phyloP scores from a whole-genome alignment of 148 eudicot species.

The Cornus kousa region DNA sequence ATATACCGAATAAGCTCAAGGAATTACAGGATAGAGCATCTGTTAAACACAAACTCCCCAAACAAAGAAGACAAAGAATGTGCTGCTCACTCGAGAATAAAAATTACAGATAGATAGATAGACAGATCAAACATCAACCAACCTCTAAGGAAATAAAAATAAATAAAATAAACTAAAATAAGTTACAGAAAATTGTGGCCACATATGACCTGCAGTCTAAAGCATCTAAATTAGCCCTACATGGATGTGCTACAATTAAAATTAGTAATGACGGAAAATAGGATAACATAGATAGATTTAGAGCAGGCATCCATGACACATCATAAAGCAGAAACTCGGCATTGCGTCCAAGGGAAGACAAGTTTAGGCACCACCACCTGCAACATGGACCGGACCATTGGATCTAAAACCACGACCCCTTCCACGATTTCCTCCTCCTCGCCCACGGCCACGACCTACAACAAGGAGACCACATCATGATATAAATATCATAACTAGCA shows the following conservation, averaged over 20 bases:
- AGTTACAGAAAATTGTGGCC: too few species aligned
- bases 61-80: too few species aligned
- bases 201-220: too few species aligned
- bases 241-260: constrained; percentile 15
- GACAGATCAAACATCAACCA: too few species aligned
- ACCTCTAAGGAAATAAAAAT: too few species aligned
- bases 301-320: constrained; percentile 10
- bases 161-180: too few species aligned
- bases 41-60: too few species aligned
- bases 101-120: too few species aligned
- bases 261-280: constrained; percentile 25
- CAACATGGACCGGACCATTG: constrained; percentile 54
- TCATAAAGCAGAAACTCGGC: constrained; percentile 24
- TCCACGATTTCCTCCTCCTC: constrained; percentile 79
- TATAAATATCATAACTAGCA: background rate
- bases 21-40: too few species aligned
- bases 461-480: background rate
- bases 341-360: background rate
- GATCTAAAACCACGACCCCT: constrained; percentile 66
- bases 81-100: too few species aligned
- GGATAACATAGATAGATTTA: constrained; percentile 28
- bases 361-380: constrained; percentile 47
- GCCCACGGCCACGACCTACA: constrained; percentile 76
- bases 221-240: too few species aligned
- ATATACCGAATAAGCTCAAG: too few species aligned